phyloP scores from a whole-genome alignment of 2,329 filamentous ascomycete species.

The Fusarium gaditjirri region DNA sequence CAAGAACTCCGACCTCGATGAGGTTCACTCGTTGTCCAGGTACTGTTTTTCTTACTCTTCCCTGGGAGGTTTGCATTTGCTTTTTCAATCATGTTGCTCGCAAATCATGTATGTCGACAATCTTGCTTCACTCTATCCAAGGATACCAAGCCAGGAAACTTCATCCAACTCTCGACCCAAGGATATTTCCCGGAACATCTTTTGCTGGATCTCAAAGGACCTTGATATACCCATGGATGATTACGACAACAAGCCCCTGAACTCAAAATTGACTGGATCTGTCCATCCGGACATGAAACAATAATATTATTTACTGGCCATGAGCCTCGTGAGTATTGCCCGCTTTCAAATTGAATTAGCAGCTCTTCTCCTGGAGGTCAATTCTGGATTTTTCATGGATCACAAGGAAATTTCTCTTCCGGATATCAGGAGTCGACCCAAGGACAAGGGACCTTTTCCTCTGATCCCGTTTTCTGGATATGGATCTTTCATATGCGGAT shows the following conservation, averaged over 20 bases:
- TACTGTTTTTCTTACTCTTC: slow-evolving; percentile 64
- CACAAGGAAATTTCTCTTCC: slow-evolving; percentile 35
- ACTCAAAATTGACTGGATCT: slow-evolving; percentile 40
- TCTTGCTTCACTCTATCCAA: slow-evolving; percentile 41
- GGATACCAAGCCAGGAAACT: slow-evolving; percentile 35
- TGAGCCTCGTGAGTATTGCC: slow-evolving; percentile 54
- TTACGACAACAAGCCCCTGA: slow-evolving; percentile 11
- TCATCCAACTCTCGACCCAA: slow-evolving; percentile 14
- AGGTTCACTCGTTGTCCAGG: slow-evolving; percentile 70
- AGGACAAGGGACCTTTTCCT: slow-evolving; percentile 12
- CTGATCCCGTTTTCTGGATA: slow-evolving; percentile 15
- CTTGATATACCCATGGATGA: background rate
- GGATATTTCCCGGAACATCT: slow-evolving; percentile 28
- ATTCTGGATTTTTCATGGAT: slow-evolving; percentile 35
- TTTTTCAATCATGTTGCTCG: slow-evolving; percentile 45
- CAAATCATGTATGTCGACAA: slow-evolving; percentile 44
- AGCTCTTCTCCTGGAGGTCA: slow-evolving; percentile 37
- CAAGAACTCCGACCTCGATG: slow-evolving; percentile 65
- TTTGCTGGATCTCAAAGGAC: slow-evolving; percentile 18
- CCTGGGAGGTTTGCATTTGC: slow-evolving; percentile 56
- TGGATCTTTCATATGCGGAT: slow-evolving; percentile 12
- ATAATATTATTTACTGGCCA: slow-evolving; percentile 40
- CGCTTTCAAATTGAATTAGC: slow-evolving; percentile 42
- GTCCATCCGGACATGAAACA: slow-evolving; percentile 49
- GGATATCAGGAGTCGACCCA: slow-evolving; percentile 37